Evolutionary conservation across 2,329 filamentous ascomycete species (phyloP).

Genomic region (Lasiodiplodia hormozganensis): DNA sequence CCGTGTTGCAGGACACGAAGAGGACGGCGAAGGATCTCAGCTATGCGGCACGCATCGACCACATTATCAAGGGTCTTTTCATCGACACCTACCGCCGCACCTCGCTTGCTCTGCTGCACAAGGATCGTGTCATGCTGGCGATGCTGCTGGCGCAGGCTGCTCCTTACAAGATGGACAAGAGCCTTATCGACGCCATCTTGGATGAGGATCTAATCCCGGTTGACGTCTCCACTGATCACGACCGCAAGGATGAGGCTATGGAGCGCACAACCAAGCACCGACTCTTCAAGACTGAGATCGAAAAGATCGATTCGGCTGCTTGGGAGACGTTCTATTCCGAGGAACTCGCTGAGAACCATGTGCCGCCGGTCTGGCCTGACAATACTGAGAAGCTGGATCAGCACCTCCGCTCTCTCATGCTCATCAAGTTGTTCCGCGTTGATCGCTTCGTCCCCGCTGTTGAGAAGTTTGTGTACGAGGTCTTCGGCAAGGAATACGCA

Average conservation of each 20-base stretch:
- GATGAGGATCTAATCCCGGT: slow-evolving; percentile 77
- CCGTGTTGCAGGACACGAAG: slow-evolving; percentile 82
- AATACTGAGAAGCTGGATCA: slow-evolving; percentile 72
- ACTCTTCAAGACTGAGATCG: slow-evolving; percentile 75
- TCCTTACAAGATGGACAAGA: slow-evolving; percentile 95
- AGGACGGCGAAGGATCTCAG: slow-evolving; percentile 74
- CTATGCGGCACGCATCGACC: slow-evolving; percentile 80
- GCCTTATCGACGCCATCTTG: slow-evolving; percentile 83
- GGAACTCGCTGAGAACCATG: slow-evolving; percentile 83
- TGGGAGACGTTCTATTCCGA: slow-evolving; percentile 87
- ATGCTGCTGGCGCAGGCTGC: slow-evolving; percentile 95
- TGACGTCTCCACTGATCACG: slow-evolving; percentile 75
- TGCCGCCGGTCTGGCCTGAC: slow-evolving; percentile 78
- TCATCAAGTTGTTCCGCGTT: slow-evolving; percentile 93
- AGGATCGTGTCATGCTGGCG: slow-evolving; percentile 90
- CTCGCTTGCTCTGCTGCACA: slow-evolving; percentile 90
- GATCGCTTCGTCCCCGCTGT: slow-evolving; percentile 93
- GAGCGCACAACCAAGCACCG: slow-evolving; percentile 71
- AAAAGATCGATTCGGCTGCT: slow-evolving; percentile 64
- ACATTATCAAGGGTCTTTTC: slow-evolving; percentile 91
- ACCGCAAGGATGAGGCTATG: slow-evolving; percentile 72
- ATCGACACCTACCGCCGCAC: slow-evolving; percentile 91
- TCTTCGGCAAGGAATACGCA: slow-evolving; percentile 84
- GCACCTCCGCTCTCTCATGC: slow-evolving; percentile 80
- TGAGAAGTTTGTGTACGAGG: slow-evolving; percentile 84